Base-by-base conservation (phyloP, 495 filamentous ascomycete genomes). In the Trichoderma gamsii region DNA sequence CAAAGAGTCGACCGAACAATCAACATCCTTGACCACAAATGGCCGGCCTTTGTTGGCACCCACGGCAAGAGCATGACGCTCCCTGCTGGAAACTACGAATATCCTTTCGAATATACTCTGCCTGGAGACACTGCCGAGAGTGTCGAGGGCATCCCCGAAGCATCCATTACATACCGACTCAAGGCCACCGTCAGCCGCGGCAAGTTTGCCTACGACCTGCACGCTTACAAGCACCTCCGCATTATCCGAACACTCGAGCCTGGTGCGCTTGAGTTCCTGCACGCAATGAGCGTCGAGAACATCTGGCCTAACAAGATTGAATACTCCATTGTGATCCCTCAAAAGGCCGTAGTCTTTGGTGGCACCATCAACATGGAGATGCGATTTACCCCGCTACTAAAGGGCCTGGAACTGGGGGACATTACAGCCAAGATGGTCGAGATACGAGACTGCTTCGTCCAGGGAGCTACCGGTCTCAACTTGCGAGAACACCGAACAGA, bases 231-330 rank as follows among this genome's bases (percentile, higher is more conserved):
- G 75, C 91, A 92, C 61, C 78, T 99, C 66, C 86, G 95, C 23
- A 88, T 99, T 69, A 90, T 99, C 63, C 84, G 95, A 65, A 97
- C 94, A 4, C 79, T 97, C 65, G 90, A 92, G 41, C 83, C 90
- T 18, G 88, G 90, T 51, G 88, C 91, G 38, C 82, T 95, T 68
- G 94, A 97, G 74, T 82, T 95, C 69, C 86, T 90, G 21, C 90
- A 95, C 74, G 89, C 90, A 13, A 93, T 93, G 91, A 92, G 89
- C n/a, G 88, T 96, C 66, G 91, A 96, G 76, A 96, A 96, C 73
- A 86, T 95, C 67, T 99, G 95, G 95, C 87, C 90, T 13, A 91
- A 93, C 77, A 99, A 99, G 81, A 85, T 97, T 72, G 88, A 95
- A 73, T 98, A 98, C 76, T 90, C 90, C 8, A 89, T 99, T 68